A percentile compares a stretch with the other conserved stretches of the same genome.
Evolutionary conservation across 2,329 filamentous ascomycete species (phyloP).

Genomic region (Malbranchea cinnamomea): DNA sequence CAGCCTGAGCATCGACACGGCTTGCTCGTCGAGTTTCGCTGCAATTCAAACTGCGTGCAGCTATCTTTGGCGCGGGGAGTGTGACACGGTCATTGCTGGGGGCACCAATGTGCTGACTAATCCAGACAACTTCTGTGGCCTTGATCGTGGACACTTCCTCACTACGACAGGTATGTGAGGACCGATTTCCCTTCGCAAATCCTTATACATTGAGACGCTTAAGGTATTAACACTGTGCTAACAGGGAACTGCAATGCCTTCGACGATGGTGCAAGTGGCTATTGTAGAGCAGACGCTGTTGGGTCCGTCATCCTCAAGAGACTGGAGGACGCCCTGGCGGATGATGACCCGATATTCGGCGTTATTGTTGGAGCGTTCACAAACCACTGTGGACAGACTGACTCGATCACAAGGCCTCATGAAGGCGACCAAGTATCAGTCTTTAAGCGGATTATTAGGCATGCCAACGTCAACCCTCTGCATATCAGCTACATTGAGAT

Average conservation of each 20-base stretch:
- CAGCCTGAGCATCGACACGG: constrained; percentile 40
- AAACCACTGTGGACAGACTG: constrained; percentile 67
- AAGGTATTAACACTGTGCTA: no score
- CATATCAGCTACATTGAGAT: constrained; percentile 77
- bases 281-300: constrained; percentile 65
- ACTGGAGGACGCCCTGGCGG: constrained; percentile 59
- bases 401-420: constrained; percentile 74
- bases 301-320: constrained; percentile 65
- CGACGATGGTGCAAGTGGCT: constrained; percentile 66
- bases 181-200: no score
- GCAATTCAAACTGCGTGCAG: constrained; percentile 46
- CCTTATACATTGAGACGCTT: no score
- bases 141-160: constrained; percentile 63
- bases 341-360: constrained; percentile 56
- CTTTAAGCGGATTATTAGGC: constrained; percentile 54
- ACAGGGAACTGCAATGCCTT: constrained; percentile 80
- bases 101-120: constrained; percentile 67
- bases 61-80: constrained; percentile 59
- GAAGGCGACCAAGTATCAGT: constrained; percentile 59
- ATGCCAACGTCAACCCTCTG: constrained; percentile 58
- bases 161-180: constrained; percentile 51
- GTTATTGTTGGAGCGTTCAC: constrained; percentile 61
- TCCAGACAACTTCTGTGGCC: constrained; percentile 62
- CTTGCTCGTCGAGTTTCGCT: constrained; percentile 30
- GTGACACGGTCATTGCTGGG: constrained; percentile 66